Percentiles rank a stretch among this genome's conserved stretches.
phyloP scores from a whole-genome alignment of 805 yeast genomes.

The Priceomyces melissophilus region DNA sequence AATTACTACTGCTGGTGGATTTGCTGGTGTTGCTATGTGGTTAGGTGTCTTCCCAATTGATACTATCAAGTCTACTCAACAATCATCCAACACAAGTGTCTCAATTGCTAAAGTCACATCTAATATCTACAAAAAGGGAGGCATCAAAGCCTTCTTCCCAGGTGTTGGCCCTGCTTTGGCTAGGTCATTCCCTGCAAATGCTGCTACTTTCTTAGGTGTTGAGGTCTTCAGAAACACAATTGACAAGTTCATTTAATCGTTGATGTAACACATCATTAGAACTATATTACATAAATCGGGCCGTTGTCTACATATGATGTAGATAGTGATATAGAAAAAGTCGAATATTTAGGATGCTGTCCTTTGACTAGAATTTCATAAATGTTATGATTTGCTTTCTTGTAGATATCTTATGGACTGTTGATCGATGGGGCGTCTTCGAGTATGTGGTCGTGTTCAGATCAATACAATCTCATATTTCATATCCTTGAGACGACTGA shows the following conservation, averaged over 20 bases:
- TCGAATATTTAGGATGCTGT: no score
- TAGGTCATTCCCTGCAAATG: slow-evolving; percentile 96
- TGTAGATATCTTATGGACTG: no score
- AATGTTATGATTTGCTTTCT: no score
- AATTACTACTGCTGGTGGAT: slow-evolving; percentile 87
- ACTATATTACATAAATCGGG: no score
- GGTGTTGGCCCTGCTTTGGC: slow-evolving; percentile 95
- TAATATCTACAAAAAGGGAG: slow-evolving; percentile 70
- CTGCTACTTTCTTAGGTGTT: slow-evolving; percentile 97
- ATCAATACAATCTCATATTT: no score
- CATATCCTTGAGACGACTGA: no score
- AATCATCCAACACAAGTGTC: slow-evolving; percentile 52
- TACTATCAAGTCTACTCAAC: slow-evolving; percentile 84
- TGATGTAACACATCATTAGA: no score
- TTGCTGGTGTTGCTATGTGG: slow-evolving; percentile 98
- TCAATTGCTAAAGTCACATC: slow-evolving; percentile 65
- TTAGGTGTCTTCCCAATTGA: slow-evolving; percentile 91
- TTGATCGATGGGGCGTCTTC: no score
- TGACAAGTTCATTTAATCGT: slow-evolving; percentile 29
- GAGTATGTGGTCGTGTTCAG: no score
- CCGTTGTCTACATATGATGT: no score
- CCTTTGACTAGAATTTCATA: no score
- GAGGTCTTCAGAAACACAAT: slow-evolving; percentile 62
- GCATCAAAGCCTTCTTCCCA: slow-evolving; percentile 91
- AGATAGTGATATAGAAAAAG: no score